These are phyloP conservation scores for Stenogyne calaminthoides DNA, from an alignment of 305 asterid genomes.

Conservation along the genomic window DNA sequence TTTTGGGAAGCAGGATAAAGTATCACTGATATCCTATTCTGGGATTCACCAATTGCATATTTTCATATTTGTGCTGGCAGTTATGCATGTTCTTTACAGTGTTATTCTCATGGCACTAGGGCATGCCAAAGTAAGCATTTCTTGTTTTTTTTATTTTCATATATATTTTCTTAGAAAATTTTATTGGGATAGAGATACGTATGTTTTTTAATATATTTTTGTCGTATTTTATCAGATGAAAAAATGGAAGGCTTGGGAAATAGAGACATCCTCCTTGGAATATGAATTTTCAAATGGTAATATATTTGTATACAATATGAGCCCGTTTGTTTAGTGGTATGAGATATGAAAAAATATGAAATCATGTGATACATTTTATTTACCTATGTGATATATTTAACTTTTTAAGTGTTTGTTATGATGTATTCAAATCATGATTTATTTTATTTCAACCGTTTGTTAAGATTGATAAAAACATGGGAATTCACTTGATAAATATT, in stretches of 20 bases:
- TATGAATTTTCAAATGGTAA: constrained; percentile 69
- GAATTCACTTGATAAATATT: too few relatives aligned
- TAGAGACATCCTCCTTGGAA: constrained; percentile 65
- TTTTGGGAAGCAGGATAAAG: constrained; percentile 40
- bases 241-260: constrained; percentile 79
- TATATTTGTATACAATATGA: neutral
- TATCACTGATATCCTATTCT: constrained; percentile 54
- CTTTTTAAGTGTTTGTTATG: too few relatives aligned
- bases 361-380: too few relatives aligned
- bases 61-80: constrained; percentile 72
- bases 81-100: constrained; percentile 68
- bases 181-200: neutral
- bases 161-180: neutral
- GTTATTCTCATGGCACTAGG: constrained; percentile 52
- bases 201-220: neutral
- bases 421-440: too few relatives aligned
- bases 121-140: constrained; percentile 58
- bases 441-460: too few relatives aligned
- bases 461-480: too few relatives aligned
- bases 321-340: too few relatives aligned
- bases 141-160: neutral
- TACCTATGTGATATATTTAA: too few relatives aligned
- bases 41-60: constrained; percentile 75
- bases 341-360: too few relatives aligned
- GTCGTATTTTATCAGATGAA: constrained; percentile 49